Conservation (phyloP, 2,329 filamentous ascomycete genomes). For the Leptographium galeiforme region DNA sequence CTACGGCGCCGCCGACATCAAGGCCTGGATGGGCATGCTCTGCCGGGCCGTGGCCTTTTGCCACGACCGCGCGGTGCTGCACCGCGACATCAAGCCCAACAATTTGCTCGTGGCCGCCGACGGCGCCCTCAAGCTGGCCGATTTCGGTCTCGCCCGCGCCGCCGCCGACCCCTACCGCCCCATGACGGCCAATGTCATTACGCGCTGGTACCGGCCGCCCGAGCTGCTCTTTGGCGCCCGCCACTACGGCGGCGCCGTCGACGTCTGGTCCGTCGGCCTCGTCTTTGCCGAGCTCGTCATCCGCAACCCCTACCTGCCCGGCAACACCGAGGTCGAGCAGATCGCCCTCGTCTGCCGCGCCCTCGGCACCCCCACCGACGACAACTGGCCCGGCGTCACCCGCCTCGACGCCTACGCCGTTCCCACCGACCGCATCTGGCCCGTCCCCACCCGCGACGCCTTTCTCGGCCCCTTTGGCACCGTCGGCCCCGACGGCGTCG, state of each 20-base stretch:
- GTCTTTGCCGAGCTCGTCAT: constrained; percentile 87
- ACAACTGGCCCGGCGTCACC: constrained; percentile 88
- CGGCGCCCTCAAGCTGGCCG: constrained; percentile 86
- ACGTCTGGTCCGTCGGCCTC: constrained; percentile 86
- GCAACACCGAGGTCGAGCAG: constrained; percentile 76
- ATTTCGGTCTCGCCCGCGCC: constrained; percentile 86
- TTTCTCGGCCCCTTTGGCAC: constrained; percentile 69
- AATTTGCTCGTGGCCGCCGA: constrained; percentile 90
- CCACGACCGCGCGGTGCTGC: constrained; percentile 84
- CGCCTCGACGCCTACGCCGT: constrained; percentile 70
- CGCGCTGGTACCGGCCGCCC: constrained; percentile 89
- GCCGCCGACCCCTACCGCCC: constrained; percentile 78
- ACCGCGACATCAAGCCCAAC: constrained; percentile 98
- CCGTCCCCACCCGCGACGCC: constrained; percentile 53
- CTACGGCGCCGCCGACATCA: constrained; percentile 83
- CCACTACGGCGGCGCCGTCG: constrained; percentile 81
- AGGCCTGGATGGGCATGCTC: constrained; percentile 99
- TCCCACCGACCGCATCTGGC: constrained; percentile 35
- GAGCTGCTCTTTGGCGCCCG: constrained; percentile 84
- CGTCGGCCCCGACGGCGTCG: constrained; percentile 69
- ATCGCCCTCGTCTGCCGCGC: constrained; percentile 71
- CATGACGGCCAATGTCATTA: constrained; percentile 95
- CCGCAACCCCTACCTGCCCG: constrained; percentile 70
- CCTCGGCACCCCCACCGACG: constrained; percentile 82
- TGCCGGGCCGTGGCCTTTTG: constrained; percentile 88